Evolutionary conservation across 108 stramenopile genomes (phyloP), one percentile per base, ranked within the genome.

Genomic region (Chaetoceros tenuissimus): DNA sequence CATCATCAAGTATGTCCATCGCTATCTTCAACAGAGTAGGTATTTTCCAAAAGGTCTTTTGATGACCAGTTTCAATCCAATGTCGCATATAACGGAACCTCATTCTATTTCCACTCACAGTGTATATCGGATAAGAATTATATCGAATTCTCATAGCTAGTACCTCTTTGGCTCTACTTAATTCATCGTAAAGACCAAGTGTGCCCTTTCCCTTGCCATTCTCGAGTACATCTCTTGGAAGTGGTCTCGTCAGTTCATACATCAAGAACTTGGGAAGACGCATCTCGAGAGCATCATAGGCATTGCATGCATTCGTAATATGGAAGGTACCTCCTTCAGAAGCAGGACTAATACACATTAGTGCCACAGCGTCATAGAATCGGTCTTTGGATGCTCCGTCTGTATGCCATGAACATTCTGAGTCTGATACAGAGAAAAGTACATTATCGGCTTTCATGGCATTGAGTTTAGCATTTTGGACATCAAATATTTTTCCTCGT

Each of bases 61-160:
- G n/a, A n/a, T 62, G 61, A 28, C 40, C 61, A 54, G 53, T 62
- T 29, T 62, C 61, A 25, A 62, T 62, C 61, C 61, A 62, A 29
- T 62, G 53, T 19, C 61, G 28, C 61, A 62, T 62, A 31, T 62
- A 62, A 7, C 61, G 61, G 31, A 62, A 62, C 13, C 53, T 53
- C 3, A 62, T 26, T 8, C 52, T 19, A 24, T 53, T 30, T 53
- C 52, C 52, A 46, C 13, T 46, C 31, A 44, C 25, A 10, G 29
- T 1, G 29, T 21, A 62, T 5, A 62, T 62, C 0, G 61, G 61
- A 21, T 62, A 62, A 16, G 61, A 53, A 40, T 62, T 62, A 53
- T 62, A 55, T 17, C 29, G 26, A 34, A 62, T 54, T 24, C 61
- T 27, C 1, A 62, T 27, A 8, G 21, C 31, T 53, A 62, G 24